phyloP scores from a whole-genome alignment of 163 green algal genomes.

The Prototheca wickerhamii region DNA sequence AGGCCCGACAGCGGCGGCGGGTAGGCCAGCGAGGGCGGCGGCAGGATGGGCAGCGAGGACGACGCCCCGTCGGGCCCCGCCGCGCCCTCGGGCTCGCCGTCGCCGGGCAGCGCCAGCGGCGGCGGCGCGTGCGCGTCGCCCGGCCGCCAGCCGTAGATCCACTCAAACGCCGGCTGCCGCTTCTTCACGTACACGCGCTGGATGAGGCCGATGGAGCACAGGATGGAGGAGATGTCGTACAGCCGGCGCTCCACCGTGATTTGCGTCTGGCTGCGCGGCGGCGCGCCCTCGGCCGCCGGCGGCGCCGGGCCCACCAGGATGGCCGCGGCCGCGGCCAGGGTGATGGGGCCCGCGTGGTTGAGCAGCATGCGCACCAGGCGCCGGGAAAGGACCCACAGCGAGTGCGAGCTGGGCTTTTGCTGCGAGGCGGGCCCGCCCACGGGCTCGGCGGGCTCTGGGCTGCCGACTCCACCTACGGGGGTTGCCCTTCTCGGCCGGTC shows the following conservation, averaged over 20 bases:
- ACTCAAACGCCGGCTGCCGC: conserved; percentile 29
- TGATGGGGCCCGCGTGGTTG: conserved; percentile 23
- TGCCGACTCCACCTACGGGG: background rate
- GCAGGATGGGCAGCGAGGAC: background rate
- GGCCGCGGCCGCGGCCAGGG: conserved; percentile 24
- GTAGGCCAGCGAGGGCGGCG: no score
- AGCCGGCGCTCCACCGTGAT: conserved; percentile 51
- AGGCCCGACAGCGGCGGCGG: no score
- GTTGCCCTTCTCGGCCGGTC: conserved; percentile 7
- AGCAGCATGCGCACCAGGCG: conserved; percentile 42
- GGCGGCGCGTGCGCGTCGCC: conserved; percentile 21
- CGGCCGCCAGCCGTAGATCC: conserved; percentile 25
- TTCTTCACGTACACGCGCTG: conserved; percentile 41
- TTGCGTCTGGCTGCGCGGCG: conserved; percentile 26
- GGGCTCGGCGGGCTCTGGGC: conserved; percentile 5
- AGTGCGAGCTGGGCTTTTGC: conserved; percentile 24
- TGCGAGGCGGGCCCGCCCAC: background rate
- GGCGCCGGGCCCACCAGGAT: conserved; percentile 23
- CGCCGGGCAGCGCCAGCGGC: background rate
- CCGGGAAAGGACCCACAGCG: conserved; percentile 33
- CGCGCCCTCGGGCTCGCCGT: background rate
- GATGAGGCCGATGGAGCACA: conserved; percentile 41
- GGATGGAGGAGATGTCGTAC: conserved; percentile 53
- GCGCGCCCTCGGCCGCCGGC: conserved; percentile 3
- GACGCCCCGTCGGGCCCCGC: background rate